Evolutionary conservation across 2,329 filamentous ascomycete genomes (phyloP).

Genomic region (Berkeleyomyces rouxiae): DNA sequence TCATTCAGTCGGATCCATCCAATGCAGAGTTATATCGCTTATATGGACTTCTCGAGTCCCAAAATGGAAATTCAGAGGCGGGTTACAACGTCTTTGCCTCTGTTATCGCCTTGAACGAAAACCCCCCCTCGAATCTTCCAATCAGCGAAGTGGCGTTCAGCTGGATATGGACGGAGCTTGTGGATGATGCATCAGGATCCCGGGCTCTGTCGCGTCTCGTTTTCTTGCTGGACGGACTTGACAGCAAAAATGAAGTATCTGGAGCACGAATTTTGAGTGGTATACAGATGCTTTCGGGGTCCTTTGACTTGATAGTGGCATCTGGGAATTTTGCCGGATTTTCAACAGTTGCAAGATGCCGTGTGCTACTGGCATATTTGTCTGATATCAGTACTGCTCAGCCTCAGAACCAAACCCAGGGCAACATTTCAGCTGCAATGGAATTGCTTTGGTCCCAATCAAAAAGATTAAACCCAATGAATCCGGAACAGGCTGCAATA

Average conservation of each 20-base stretch:
- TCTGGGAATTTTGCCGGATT: slow-evolving; percentile 32
- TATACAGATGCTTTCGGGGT: slow-evolving; percentile 34
- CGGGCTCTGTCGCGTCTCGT: slow-evolving; percentile 26
- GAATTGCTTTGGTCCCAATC: slow-evolving; percentile 26
- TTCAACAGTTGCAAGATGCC: slow-evolving; percentile 39
- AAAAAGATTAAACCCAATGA: slow-evolving; percentile 25
- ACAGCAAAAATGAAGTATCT: slow-evolving; percentile 15
- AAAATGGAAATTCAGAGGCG: slow-evolving; percentile 37
- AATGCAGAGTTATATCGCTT: slow-evolving; percentile 59
- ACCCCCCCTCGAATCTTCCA: neutral
- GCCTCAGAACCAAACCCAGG: slow-evolving; percentile 31
- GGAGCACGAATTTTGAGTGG: slow-evolving; percentile 34
- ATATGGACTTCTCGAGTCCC: slow-evolving; percentile 57
- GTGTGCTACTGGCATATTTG: slow-evolving; percentile 53
- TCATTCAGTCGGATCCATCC: slow-evolving; percentile 52
- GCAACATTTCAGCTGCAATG: slow-evolving; percentile 37
- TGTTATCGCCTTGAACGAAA: neutral
- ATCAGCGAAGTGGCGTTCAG: slow-evolving; percentile 19
- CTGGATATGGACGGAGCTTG: slow-evolving; percentile 53
- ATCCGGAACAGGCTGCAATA: slow-evolving; percentile 20
- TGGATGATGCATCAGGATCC: slow-evolving; percentile 12
- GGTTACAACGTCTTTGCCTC: slow-evolving; percentile 55
- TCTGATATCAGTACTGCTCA: slow-evolving; percentile 27
- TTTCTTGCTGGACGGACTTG: slow-evolving; percentile 21
- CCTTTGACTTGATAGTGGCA: slow-evolving; percentile 39